A percentile compares a stretch with the other conserved stretches of the same genome.
phyloP scores from a whole-genome alignment of 495 filamentous ascomycete species.

The Penicillium psychrofluorescens region DNA sequence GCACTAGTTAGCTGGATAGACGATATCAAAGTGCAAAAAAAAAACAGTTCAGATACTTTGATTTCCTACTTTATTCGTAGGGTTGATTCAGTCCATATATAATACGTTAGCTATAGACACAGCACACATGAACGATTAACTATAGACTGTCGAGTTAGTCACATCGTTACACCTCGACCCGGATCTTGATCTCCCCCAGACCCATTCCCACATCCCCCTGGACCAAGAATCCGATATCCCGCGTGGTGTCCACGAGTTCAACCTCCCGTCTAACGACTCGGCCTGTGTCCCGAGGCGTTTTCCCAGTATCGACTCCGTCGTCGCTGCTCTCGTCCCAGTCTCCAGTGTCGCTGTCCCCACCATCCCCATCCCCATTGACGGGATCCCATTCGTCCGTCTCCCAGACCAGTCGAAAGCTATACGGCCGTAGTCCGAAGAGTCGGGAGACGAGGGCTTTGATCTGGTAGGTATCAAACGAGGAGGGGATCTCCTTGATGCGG shows the following conservation, averaged over 20 bases:
- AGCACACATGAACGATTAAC: background rate
- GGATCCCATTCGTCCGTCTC: constrained; percentile 84
- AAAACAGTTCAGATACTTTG: constrained; percentile 2
- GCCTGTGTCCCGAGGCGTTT: constrained; percentile 23
- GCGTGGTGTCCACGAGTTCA: constrained; percentile 73
- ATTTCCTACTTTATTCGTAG: background rate
- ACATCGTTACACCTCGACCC: constrained; percentile 54
- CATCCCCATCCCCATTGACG: constrained; percentile 38
- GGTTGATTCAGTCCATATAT: too few species aligned
- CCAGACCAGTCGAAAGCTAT: constrained; percentile 61
- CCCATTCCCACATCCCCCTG: constrained; percentile 54
- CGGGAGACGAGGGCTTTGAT: constrained; percentile 71
- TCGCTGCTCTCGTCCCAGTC: constrained; percentile 48
- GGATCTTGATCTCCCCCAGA: constrained; percentile 50
- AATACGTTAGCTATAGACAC: too few species aligned
- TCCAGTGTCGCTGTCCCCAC: constrained; percentile 47
- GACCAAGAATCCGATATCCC: constrained; percentile 74
- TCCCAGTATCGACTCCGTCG: constrained; percentile 26
- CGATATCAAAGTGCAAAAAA: background rate
- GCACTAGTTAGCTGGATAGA: too few species aligned
- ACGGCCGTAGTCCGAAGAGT: constrained; percentile 57
- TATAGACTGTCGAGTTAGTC: too few species aligned
- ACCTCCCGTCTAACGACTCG: constrained; percentile 67
- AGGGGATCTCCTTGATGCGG: constrained; percentile 56
- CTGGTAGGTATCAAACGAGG: constrained; percentile 67